phyloP scores from a whole-genome alignment of 495 filamentous ascomycete genomes.

The Aspergillus haitiensis region DNA sequence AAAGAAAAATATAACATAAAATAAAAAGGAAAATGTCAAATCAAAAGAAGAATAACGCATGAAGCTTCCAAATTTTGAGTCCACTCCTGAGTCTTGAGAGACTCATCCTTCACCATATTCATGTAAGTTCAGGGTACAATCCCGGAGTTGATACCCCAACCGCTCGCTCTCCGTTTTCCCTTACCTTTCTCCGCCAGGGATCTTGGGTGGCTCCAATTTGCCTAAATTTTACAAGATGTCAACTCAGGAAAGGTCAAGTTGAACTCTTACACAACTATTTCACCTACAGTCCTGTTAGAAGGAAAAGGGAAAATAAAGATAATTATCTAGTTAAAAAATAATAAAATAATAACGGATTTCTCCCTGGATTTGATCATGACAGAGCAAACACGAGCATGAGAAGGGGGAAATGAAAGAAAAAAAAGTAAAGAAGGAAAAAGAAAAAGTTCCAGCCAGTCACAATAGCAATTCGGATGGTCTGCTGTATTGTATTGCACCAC shows the following conservation, averaged over 20 bases:
- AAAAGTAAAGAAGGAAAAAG: neutral
- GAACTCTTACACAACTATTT: too few relatives aligned
- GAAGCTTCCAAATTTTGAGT: neutral
- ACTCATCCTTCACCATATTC: neutral
- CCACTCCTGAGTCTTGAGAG: neutral
- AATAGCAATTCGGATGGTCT: conserved; percentile 4
- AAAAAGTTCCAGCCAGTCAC: conserved; percentile 12
- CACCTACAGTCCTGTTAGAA: neutral
- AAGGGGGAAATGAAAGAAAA: too few relatives aligned
- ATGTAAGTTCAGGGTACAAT: neutral
- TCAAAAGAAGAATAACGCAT: neutral
- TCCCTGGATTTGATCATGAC: neutral
- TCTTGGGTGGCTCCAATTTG: neutral
- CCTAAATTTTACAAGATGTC: too few relatives aligned
- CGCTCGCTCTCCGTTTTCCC: neutral
- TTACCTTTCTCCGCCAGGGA: neutral
- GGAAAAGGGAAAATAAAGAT: neutral
- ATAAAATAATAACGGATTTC: neutral
- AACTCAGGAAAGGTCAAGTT: too few relatives aligned
- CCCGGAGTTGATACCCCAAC: conserved; percentile 1
- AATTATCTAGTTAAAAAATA: neutral
- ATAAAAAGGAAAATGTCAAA: too few relatives aligned
- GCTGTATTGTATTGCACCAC: conserved; percentile 2
- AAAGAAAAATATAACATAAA: too few relatives aligned
- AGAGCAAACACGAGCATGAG: neutral